phyloP scores from a whole-genome alignment of 2,329 filamentous ascomycete genomes.

The Penicillium sp. region DNA sequence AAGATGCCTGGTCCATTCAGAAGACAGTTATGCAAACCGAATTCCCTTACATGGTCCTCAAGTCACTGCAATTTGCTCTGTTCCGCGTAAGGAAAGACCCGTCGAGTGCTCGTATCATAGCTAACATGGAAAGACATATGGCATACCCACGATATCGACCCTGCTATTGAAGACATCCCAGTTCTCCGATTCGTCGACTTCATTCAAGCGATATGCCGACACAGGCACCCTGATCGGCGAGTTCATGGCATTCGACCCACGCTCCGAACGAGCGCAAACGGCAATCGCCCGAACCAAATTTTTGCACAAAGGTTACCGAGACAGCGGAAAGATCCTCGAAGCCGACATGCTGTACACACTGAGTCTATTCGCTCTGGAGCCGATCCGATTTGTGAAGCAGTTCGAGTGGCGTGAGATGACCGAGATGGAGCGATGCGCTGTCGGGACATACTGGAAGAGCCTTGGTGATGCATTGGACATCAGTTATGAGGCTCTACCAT shows the following conservation, averaged over 20 bases:
- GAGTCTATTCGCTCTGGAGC: constrained; percentile 62
- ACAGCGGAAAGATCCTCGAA: constrained; percentile 57
- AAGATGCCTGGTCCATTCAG: constrained; percentile 52
- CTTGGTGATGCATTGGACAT: constrained; percentile 69
- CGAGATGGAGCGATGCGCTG: constrained; percentile 63
- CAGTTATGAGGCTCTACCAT: constrained; percentile 44
- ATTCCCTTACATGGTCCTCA: constrained; percentile 52
- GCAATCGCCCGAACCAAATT: constrained; percentile 63
- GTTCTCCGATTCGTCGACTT: constrained; percentile 43
- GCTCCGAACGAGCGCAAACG: constrained; percentile 45
- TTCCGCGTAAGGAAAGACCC: constrained; percentile 46
- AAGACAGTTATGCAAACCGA: constrained; percentile 48
- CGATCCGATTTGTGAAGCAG: constrained; percentile 57
- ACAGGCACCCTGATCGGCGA: constrained; percentile 50
- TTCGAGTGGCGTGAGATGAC: constrained; percentile 69
- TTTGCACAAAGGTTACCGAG: constrained; percentile 56
- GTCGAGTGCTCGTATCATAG: neutral
- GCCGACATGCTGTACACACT: constrained; percentile 64
- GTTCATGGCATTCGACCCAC: constrained; percentile 44
- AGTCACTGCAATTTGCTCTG: constrained; percentile 55
- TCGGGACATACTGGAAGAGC: constrained; percentile 66
- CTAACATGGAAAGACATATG: constrained; percentile 46
- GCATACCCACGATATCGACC: constrained; percentile 53
- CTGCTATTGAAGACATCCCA: constrained; percentile 51
- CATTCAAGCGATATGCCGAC: constrained; percentile 53